A percentile compares a stretch with the other conserved stretches of the same genome.
These are phyloP conservation scores for Mortierella polycephala DNA, from an alignment of 371 early-diverging fungal species.

Conservation along the genomic window DNA sequence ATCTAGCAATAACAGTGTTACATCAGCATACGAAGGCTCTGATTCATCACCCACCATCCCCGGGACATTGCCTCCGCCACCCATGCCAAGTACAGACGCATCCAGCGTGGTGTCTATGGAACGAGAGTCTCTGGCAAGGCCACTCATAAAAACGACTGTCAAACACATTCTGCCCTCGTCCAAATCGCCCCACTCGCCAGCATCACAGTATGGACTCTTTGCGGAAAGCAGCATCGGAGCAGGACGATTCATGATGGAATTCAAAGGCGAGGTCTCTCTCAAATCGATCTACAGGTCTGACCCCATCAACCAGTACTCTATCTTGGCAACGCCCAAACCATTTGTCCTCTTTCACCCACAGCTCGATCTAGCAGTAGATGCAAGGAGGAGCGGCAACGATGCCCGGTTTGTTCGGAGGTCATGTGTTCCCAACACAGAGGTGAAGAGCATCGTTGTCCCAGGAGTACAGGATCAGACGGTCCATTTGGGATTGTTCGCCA, in stretches of 20 bases:
- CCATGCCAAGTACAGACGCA: constrained; percentile 15
- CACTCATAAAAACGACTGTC: constrained; percentile 43
- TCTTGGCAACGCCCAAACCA: constrained; percentile 71
- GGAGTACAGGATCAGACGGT: constrained; percentile 64
- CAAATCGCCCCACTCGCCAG: constrained; percentile 40
- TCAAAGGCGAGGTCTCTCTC: constrained; percentile 77
- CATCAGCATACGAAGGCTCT: constrained; percentile 10
- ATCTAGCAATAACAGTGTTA: constrained; percentile 3
- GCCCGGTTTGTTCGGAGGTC: constrained; percentile 77
- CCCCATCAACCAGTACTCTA: constrained; percentile 66
- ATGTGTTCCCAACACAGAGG: constrained; percentile 78
- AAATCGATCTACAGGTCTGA: constrained; percentile 73
- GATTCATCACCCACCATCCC: constrained; percentile 4
- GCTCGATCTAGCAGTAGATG: constrained; percentile 80
- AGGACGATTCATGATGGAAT: constrained; percentile 75
- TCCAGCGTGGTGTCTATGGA: constrained; percentile 55
- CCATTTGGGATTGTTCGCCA: constrained; percentile 79
- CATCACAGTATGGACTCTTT: constrained; percentile 71
- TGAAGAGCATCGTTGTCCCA: constrained; percentile 71
- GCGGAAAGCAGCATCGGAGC: constrained; percentile 69
- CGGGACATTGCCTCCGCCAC: constrained; percentile 15
- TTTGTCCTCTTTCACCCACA: constrained; percentile 81
- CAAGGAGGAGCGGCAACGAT: constrained; percentile 76
- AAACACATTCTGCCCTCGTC: constrained; percentile 47
- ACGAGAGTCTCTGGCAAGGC: constrained; percentile 54